Evolutionary conservation across 2,329 filamentous ascomycete species (phyloP).

Genomic region (Curvularia sp.): DNA sequence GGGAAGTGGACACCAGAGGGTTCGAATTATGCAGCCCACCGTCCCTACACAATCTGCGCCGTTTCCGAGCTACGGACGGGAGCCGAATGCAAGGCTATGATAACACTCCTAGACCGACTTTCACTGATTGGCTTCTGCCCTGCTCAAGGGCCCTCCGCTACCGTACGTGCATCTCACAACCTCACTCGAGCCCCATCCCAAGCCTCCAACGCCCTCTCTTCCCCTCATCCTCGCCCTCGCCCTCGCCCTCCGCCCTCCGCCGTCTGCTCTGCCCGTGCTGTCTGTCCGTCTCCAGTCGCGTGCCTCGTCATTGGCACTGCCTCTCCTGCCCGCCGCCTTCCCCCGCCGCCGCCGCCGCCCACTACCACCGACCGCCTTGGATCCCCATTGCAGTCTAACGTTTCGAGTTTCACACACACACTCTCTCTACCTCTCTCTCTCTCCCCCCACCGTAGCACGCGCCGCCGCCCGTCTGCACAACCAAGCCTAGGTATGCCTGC

Average conservation of each 20-base stretch:
- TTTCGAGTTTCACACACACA: constrained; percentile 53
- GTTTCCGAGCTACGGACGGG: constrained; percentile 26
- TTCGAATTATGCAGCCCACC: constrained; percentile 29
- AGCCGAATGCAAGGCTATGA: constrained; percentile 30
- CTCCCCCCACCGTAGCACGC: constrained; percentile 46
- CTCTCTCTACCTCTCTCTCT: constrained; percentile 15
- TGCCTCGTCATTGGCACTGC: constrained; percentile 21
- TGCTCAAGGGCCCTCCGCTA: constrained; percentile 12
- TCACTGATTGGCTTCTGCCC: constrained; percentile 22
- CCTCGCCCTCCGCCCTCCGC: constrained; percentile 23
- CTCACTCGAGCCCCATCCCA: constrained; percentile 23
- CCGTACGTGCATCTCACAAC: constrained; percentile 29
- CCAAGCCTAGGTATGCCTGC: constrained; percentile 43
- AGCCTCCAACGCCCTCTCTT: constrained; percentile 10
- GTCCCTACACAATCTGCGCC: constrained; percentile 20
- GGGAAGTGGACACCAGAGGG: neutral
- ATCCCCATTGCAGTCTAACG: constrained; percentile 41
- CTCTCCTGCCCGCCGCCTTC: constrained; percentile 28
- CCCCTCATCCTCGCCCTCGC: constrained; percentile 18
- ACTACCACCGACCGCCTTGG: constrained; percentile 11
- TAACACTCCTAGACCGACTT: constrained; percentile 28
- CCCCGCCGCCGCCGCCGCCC: constrained; percentile 44
- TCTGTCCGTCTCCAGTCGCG: constrained; percentile 30
- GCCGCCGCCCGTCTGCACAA: constrained; percentile 38
- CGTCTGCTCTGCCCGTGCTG: constrained; percentile 34